A percentile compares a stretch with the other conserved stretches of the same genome.
Conservation (phyloP, 345 rosid genomes). For the Pistacia integerrima region DNA sequence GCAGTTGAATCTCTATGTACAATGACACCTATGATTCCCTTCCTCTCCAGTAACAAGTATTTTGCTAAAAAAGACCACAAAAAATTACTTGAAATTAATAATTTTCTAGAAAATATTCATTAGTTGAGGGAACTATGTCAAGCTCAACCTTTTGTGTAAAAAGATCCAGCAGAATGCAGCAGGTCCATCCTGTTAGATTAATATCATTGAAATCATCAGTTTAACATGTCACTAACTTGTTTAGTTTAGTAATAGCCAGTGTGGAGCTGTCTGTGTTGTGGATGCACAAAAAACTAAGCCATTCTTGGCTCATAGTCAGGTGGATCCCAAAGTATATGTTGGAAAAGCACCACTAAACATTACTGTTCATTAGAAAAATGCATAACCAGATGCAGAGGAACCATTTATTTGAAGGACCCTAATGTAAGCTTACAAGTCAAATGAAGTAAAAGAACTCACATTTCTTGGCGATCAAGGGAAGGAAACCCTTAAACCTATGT, state of each 20-base stretch:
- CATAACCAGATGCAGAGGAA: not conserved
- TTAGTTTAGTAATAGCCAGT: not conserved
- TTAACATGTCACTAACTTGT: conserved; percentile 6
- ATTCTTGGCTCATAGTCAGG: not conserved
- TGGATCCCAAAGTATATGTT: not conserved
- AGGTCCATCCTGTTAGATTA: conserved; percentile 50
- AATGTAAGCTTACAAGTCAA: conserved; percentile 7
- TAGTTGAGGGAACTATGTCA: not conserved
- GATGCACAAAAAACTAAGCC: not conserved
- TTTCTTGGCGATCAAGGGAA: conserved; percentile 57
- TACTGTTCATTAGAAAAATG: not conserved
- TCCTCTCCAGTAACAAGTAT: conserved; percentile 61
- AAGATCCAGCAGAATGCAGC: conserved; percentile 39
- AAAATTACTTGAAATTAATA: conserved; percentile 15
- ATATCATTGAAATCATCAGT: conserved; percentile 23
- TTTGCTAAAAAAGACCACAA: conserved; percentile 43
- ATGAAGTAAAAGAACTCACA: conserved; percentile 49
- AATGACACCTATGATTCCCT: conserved; percentile 45
- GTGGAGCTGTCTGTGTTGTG: conserved; percentile 6
- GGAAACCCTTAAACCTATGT: conserved; percentile 79
- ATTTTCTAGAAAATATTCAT: not conserved
- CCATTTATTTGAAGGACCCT: not conserved
- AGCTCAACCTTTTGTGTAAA: conserved; percentile 45
- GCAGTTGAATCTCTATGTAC: conserved; percentile 68
- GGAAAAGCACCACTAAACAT: conserved; percentile 7